Evolutionary conservation across 805 yeast genomes (phyloP), one percentile per base, ranked within the genome.

Genomic region (Wickerhamiella alocasiicola): DNA sequence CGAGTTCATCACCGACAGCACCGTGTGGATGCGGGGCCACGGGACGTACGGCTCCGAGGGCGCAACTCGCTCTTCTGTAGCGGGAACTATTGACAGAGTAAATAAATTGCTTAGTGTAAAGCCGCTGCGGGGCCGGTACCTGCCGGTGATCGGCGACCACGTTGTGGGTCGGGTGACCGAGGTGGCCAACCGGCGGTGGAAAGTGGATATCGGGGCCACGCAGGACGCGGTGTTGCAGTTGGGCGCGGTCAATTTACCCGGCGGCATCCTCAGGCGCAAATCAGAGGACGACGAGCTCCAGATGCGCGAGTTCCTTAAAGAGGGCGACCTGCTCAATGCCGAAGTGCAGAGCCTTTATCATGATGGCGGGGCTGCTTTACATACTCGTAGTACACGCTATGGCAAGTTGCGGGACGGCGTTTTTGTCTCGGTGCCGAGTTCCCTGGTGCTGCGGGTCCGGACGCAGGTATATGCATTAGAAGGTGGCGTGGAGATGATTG

Each of bases 11-110:
- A 91, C 97, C 0, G 91, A 82, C 50, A 97, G 91, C 54, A 82
- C 95, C 5, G 71, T 78, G 2, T 91, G 97, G 96, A 91, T 91
- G 98, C 74, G 94, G 55, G 98, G 98, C 23, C 98, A 88, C 55
- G 98, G 98, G 5, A 91, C 97, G 0, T 91, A 84, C 57, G 35
- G 44, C 12, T 47, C 42, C n/a, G 76, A 74, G 25, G 79, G 78
- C 49, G 66, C 70, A 50, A 84, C 95, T 0, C 84, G 73, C 57
- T 79, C 95, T 2, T 79, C 96, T 0, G 95, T 88, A 5, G 95
- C 95, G 0, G 99, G 99, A 4, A 76, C 77, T 9, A 78, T 91
- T 4, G 72, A 81, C 1, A 70, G 88, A 47, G 95, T 87, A 40
- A 91, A 91, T 59, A 75, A 87, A 52, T 67, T 91, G 44, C 67